Conservation (phyloP, 140 eudicot species). For the Flaveria floridana region DNA sequence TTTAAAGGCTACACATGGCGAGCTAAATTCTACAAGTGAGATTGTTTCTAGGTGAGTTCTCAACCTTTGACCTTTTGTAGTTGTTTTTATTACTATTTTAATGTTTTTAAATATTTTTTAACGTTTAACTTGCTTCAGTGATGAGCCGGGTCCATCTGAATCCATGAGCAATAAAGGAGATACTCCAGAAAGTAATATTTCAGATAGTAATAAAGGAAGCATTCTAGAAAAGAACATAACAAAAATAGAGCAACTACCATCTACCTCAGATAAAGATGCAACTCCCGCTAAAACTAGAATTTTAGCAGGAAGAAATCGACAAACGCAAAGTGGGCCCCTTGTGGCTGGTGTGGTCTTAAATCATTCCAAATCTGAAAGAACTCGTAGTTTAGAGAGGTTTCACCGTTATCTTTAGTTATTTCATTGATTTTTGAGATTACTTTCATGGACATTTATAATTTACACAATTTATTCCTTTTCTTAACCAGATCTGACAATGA, state of each 20-base stretch:
- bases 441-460: slow-evolving; percentile 7
- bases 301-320: slow-evolving; percentile 53
- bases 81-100: not conserved
- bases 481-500: slow-evolving; percentile 56
- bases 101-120: not conserved
- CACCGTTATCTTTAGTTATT: not conserved
- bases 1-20: slow-evolving; percentile 41
- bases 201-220: slow-evolving; percentile 41
- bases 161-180: slow-evolving; percentile 38
- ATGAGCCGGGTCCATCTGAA: slow-evolving; percentile 41
- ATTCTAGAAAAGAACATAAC: slow-evolving; percentile 34
- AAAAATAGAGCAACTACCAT: slow-evolving; percentile 50
- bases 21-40: slow-evolving; percentile 41
- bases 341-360: slow-evolving; percentile 60
- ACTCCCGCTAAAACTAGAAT: slow-evolving; percentile 49
- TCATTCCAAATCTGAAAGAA: slow-evolving; percentile 62
- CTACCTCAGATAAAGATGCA: slow-evolving; percentile 50
- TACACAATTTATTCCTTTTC: not conserved
- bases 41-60: slow-evolving; percentile 51
- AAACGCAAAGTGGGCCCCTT: slow-evolving; percentile 92
- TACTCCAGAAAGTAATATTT: slow-evolving; percentile 41
- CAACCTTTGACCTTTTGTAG: not conserved
- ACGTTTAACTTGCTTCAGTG: slow-evolving; percentile 29
- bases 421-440: not conserved
- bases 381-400: slow-evolving; percentile 71